phyloP scores from a whole-genome alignment of 179 eudicot genomes.

The Silene noctiflora region DNA sequence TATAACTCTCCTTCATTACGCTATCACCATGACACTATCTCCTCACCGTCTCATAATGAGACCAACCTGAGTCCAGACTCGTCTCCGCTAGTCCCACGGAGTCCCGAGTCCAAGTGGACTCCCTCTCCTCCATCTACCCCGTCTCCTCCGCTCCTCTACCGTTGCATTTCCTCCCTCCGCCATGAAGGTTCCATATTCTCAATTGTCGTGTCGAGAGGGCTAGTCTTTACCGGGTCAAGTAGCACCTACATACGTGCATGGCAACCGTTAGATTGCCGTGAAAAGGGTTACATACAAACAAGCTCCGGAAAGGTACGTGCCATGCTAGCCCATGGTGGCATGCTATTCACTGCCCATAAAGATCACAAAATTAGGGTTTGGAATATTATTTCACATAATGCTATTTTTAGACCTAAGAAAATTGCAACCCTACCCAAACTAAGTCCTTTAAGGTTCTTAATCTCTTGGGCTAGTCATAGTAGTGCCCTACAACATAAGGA shows the following conservation, averaged over 20 bases:
- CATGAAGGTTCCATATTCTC: conserved; percentile 36
- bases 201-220: conserved; percentile 29
- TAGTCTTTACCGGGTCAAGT: conserved; percentile 49
- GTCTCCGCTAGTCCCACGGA: conserved; percentile 3
- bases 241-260: conserved; percentile 53
- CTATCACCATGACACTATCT: not conserved
- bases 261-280: conserved; percentile 47
- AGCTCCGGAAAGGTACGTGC: conserved; percentile 38
- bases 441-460: conserved; percentile 13
- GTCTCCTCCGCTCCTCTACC: conserved; percentile 42
- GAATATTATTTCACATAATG: conserved; percentile 22
- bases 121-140: conserved; percentile 28
- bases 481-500: conserved; percentile 42
- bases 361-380: conserved; percentile 48
- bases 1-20: conserved; percentile 1
- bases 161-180: conserved; percentile 52
- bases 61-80: conserved; percentile 10
- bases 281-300: conserved; percentile 45
- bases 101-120: conserved; percentile 43
- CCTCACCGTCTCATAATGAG: not conserved
- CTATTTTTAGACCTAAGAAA: conserved; percentile 33
- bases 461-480: conserved; percentile 16
- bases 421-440: conserved; percentile 37
- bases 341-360: conserved; percentile 47
- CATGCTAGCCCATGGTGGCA: conserved; percentile 38